These are phyloP conservation scores for Boletus rubroflammeus DNA, from an alignment of 768 basidiomycete genomes.

Conservation along the genomic window DNA sequence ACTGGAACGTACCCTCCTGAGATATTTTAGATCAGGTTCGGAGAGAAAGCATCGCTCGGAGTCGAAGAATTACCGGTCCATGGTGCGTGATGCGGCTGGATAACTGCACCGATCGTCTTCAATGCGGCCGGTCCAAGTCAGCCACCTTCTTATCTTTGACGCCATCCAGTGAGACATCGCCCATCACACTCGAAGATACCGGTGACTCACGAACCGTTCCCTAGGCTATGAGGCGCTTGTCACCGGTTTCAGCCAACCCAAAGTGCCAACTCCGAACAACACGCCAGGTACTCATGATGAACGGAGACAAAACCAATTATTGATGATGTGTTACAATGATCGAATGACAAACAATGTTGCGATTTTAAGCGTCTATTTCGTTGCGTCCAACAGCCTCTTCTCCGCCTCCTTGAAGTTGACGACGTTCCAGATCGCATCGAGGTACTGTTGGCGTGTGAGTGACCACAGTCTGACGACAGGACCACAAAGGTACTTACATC, in stretches of 20 bases:
- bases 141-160: background rate
- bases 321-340: slow-evolving; percentile 4
- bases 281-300: background rate
- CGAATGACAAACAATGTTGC: background rate
- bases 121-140: background rate
- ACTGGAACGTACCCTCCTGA: background rate
- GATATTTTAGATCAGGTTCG: background rate
- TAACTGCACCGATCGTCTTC: background rate
- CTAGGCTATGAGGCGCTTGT: background rate
- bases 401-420: slow-evolving; percentile 96
- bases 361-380: slow-evolving; percentile 20
- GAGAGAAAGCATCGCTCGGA: background rate
- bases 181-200: background rate
- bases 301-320: background rate
- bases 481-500: slow-evolving; percentile 57
- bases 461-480: background rate
- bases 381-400: slow-evolving; percentile 42
- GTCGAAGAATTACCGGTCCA: background rate
- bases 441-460: slow-evolving; percentile 55
- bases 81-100: background rate
- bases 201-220: background rate
- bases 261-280: background rate
- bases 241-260: background rate
- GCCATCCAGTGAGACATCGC: background rate
- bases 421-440: slow-evolving; percentile 93